A percentile compares a stretch with the other conserved stretches of the same genome.
These are phyloP conservation scores for Infundibulicybe gibba DNA, from an alignment of 768 basidiomycete genomes.

Conservation along the genomic window DNA sequence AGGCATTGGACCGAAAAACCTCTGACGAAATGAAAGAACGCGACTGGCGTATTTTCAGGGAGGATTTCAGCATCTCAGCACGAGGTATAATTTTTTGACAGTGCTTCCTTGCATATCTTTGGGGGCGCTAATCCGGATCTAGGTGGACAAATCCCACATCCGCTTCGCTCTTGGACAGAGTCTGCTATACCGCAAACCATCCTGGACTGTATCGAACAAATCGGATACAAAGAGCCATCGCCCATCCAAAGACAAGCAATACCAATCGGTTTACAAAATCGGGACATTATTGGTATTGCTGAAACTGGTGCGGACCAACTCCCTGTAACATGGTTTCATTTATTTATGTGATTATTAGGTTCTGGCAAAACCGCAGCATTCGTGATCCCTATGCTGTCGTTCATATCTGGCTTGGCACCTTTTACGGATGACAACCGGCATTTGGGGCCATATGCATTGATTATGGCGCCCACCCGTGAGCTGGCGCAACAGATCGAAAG, in stretches of 20 bases:
- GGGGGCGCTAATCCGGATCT: neutral
- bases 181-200: slow-evolving; percentile 78
- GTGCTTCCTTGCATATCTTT: neutral
- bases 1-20: slow-evolving; percentile 98
- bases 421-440: slow-evolving; percentile 93
- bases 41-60: slow-evolving; percentile 98
- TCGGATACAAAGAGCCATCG: slow-evolving; percentile 97
- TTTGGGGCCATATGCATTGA: slow-evolving; percentile 89
- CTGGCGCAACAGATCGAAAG: slow-evolving; percentile 95
- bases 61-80: slow-evolving; percentile 96
- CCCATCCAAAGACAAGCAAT: slow-evolving; percentile 98
- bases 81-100: slow-evolving; percentile 54
- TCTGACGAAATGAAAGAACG: slow-evolving; percentile 93
- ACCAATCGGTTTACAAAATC: slow-evolving; percentile 95
- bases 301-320: slow-evolving; percentile 73
- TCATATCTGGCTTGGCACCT: slow-evolving; percentile 82
- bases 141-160: slow-evolving; percentile 94
- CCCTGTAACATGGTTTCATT: neutral
- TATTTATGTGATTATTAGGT: slow-evolving; percentile 42
- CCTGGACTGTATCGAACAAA: slow-evolving; percentile 78
- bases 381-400: slow-evolving; percentile 96
- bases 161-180: slow-evolving; percentile 89
- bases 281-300: slow-evolving; percentile 97
- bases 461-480: slow-evolving; percentile 96
- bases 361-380: slow-evolving; percentile 99